These are phyloP conservation scores for Handroanthus guayacan DNA, from an alignment of 257 asterid genomes.

Conservation along the genomic window DNA sequence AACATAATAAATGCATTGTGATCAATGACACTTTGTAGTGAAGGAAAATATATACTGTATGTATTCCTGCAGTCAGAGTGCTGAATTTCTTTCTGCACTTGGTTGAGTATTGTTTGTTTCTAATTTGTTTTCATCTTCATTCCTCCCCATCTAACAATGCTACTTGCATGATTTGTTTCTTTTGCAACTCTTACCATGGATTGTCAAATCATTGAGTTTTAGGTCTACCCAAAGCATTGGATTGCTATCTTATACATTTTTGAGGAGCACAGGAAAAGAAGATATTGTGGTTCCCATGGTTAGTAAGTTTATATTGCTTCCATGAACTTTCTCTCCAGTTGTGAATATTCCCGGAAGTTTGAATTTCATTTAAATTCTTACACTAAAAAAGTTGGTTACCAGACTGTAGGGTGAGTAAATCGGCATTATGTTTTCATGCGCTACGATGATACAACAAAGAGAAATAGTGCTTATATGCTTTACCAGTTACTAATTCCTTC, in stretches of 20 bases:
- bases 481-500: neutral
- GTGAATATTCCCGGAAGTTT: neutral
- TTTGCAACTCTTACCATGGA: neutral
- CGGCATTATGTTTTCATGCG: slow-evolving; percentile 24
- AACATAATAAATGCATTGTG: neutral
- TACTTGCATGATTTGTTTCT: slow-evolving; percentile 23
- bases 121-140: neutral
- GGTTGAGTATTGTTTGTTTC: neutral
- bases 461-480: neutral
- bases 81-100: neutral
- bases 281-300: slow-evolving; percentile 95
- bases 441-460: neutral
- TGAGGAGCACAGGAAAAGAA: slow-evolving; percentile 85
- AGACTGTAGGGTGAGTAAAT: slow-evolving; percentile 5
- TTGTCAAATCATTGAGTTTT: slow-evolving; percentile 32
- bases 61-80: slow-evolving; percentile 11
- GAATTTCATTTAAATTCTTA: neutral
- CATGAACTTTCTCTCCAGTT: neutral
- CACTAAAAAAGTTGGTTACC: neutral
- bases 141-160: neutral
- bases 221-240: slow-evolving; percentile 92
- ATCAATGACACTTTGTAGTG: neutral
- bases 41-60: neutral
- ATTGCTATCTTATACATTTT: slow-evolving; percentile 80
- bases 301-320: slow-evolving; percentile 37